phyloP scores from a whole-genome alignment of 2,329 filamentous ascomycete genomes.

The Ustulina deusta region DNA sequence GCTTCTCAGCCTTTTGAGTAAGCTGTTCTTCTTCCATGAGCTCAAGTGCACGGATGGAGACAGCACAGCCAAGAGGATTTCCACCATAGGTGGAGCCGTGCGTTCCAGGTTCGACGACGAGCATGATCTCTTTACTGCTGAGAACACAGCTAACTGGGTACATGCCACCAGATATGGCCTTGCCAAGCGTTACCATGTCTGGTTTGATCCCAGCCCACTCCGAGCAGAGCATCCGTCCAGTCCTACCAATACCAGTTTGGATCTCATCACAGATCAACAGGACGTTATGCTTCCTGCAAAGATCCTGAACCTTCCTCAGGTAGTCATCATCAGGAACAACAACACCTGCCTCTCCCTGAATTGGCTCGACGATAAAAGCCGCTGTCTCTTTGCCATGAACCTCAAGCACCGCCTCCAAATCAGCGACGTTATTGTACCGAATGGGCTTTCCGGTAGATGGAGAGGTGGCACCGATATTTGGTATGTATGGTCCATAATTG shows the following conservation, averaged over 20 bases:
- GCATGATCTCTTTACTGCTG: slow-evolving; percentile 89
- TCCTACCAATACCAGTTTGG: slow-evolving; percentile 96
- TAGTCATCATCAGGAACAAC: slow-evolving; percentile 94
- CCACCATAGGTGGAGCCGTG: slow-evolving; percentile 99
- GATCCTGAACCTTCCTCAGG: slow-evolving; percentile 79
- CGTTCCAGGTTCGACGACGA: slow-evolving; percentile 94
- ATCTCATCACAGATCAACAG: slow-evolving; percentile 98
- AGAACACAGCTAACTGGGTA: slow-evolving; percentile 98
- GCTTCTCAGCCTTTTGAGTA: slow-evolving; percentile 81
- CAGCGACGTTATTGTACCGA: slow-evolving; percentile 85
- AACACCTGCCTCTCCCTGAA: slow-evolving; percentile 97
- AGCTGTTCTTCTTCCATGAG: slow-evolving; percentile 92
- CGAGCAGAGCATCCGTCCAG: slow-evolving; percentile 91
- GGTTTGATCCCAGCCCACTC: slow-evolving; percentile 97
- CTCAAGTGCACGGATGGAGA: slow-evolving; percentile 94
- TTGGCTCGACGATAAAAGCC: slow-evolving; percentile 94
- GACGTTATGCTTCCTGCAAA: slow-evolving; percentile 96
- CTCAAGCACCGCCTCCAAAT: slow-evolving; percentile 83
- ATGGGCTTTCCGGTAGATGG: slow-evolving; percentile 83
- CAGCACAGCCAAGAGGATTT: slow-evolving; percentile 93
- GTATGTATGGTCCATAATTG: slow-evolving; percentile 97
- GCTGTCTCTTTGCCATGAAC: slow-evolving; percentile 86
- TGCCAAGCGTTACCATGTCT: slow-evolving; percentile 93
- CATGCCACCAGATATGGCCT: slow-evolving; percentile 98
- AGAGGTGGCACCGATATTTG: slow-evolving; percentile 81